phyloP scores from a whole-genome alignment of 495 filamentous ascomycete species.

The Articulospora tetracladia region DNA sequence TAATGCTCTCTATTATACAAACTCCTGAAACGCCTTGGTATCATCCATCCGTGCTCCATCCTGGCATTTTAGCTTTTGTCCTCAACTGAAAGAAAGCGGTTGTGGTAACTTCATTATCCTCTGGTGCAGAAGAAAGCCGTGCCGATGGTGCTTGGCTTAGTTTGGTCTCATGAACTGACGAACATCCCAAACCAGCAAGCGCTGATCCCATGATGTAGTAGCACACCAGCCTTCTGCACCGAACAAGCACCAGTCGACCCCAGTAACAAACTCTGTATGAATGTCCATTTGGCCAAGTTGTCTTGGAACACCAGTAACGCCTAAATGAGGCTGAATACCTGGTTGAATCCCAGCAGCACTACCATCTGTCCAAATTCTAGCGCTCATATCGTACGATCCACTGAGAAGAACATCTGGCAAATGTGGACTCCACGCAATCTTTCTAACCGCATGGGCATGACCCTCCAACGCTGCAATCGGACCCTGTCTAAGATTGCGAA shows the following conservation, averaged over 20 bases:
- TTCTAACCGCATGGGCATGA: constrained; percentile 86
- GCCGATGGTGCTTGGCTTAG: background rate
- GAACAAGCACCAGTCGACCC: constrained; percentile 97
- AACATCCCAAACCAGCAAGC: constrained; percentile 88
- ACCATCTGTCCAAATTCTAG: constrained; percentile 86
- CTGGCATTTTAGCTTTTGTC: background rate
- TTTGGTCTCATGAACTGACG: constrained; percentile 49
- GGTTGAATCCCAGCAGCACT: constrained; percentile 36
- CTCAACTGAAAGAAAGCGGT: background rate
- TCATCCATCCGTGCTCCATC: background rate
- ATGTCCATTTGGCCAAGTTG: constrained; percentile 84
- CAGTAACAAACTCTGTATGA: constrained; percentile 96
- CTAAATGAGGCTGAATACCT: constrained; percentile 23
- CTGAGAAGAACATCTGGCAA: constrained; percentile 77
- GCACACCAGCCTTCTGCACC: constrained; percentile 94
- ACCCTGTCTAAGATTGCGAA: constrained; percentile 66
- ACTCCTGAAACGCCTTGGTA: constrained; percentile 1
- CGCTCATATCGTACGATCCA: constrained; percentile 97
- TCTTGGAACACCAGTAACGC: constrained; percentile 42
- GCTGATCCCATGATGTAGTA: constrained; percentile 89
- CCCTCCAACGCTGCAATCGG: constrained; percentile 69
- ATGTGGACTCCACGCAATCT: constrained; percentile 88
- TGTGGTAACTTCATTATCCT: background rate
- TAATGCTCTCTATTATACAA: background rate
- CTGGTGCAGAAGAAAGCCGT: background rate